Base-by-base conservation (phyloP, 306 rosid genomes). In the Hippophae gyantsensis region DNA sequence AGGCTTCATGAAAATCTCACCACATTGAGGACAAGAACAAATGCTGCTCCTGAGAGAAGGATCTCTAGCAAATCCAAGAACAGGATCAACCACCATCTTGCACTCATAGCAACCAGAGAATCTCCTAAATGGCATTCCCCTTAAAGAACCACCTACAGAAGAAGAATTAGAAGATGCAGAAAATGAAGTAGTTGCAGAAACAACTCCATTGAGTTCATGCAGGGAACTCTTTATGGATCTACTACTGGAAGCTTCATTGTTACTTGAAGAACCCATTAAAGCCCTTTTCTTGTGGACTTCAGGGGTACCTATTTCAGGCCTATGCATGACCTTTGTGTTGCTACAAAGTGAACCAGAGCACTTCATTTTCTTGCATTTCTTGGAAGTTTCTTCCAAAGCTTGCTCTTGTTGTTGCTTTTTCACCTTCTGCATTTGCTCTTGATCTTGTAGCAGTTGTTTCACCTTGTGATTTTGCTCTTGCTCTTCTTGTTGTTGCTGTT, bases 31-130 rank as follows among this genome's bases (percentile, higher is more conserved):
- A 67, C 96, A 92, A 50, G 96, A 68, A 76, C 87, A 87, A 64
- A 90, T 83, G 74, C 75, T 81, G 1, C 79, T 71, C 58, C 98
- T 82, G 1, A 88, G 74, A 80, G 96, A 87, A 76, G 95, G 83
- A 60, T 85, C 93, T 81, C 86, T 85, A 3, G 93, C 77, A 67
- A 87, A 69, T 43, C 95, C 96, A 48, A 85, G 83, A 55, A 88
- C 83, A 2, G 99, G 99, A 49, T 92, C 95, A n/a, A 88, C 89
- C 66, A 88, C 96, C 96, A 92, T 92, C 65, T 89, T 66, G 60
- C 99, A 92, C 71, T 92, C 99, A 42, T 88, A 88, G 67, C 99
- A 92, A 44, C 95, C 99, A 7, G 96, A 88, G 71, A 92, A 80
- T 65, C 95, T 88, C 62, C 96, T 66, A 70, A 92, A 92, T 11